Evolutionary conservation across 176 grass and related monocot species (phyloP), one percentile per base, ranked within the genome.

Genomic region (Puya raimondii): DNA sequence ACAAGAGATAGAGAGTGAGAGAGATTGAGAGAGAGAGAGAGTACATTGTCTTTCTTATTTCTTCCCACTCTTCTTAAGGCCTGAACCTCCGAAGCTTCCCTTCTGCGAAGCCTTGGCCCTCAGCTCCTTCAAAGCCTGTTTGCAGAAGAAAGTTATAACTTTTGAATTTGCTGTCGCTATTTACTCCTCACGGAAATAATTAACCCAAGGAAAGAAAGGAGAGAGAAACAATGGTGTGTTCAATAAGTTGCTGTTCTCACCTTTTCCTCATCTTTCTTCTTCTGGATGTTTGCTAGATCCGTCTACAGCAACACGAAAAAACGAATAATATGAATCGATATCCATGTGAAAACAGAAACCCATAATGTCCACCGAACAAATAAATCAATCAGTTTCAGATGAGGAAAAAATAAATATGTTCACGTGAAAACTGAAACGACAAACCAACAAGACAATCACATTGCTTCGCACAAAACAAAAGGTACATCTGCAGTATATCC

Each of bases 231-330:
- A 21, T n/a, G 53, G 18, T 58, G 13, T 14, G 56, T 42, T 42
- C 13, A 61, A 18, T 9, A 18, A 13, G 21, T 10, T 12, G 59
- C 10, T 47, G 23, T 11, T 4, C 9, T 65, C 59, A 79, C 76
- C 78, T 88, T 88, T 67, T 88, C 81, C 8, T 88, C 74, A 11
- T 80, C 85, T 70, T 68, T 84, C 48, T 88, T 81, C 74, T 81
- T 84, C 69, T 71, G 67, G 42, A 78, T 11, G 29, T 84, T 84
- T 56, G 56, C 74, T 16, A 64, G 58, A 71, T 88, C 81, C 11
- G 13, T 57, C 81, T 81, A 51, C 48, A 49, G 0, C 49, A 3
- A 0, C 12, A n/a, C 10, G 25, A 23, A 22, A 2, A 61, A 61
- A 61, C 21, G 13, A 61, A 42, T 42, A 42, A 6, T 42, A 42